A percentile compares a stretch with the other conserved stretches of the same genome.
These are phyloP conservation scores for Hordeum pubiflorum DNA, from an alignment of 202 grass and related monocot species.

Conservation along the genomic window DNA sequence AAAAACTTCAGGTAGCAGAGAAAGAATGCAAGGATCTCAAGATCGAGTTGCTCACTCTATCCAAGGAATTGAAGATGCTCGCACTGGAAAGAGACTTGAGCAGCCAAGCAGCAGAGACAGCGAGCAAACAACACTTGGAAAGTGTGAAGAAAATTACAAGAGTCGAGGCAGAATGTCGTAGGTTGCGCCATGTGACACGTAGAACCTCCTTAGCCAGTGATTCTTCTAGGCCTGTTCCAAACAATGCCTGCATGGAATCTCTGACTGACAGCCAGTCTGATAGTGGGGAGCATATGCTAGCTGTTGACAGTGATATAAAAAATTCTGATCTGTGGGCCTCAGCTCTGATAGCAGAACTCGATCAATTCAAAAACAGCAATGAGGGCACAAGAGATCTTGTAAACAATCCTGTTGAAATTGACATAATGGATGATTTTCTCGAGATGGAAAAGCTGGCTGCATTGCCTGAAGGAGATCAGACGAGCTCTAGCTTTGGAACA, in stretches of 20 bases:
- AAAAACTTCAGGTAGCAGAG: slow-evolving; percentile 47
- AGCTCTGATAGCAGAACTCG: slow-evolving; percentile 75
- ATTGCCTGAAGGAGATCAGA: slow-evolving; percentile 41
- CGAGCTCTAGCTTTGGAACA: slow-evolving; percentile 24
- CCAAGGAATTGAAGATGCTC: slow-evolving; percentile 54
- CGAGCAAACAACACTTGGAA: slow-evolving; percentile 90
- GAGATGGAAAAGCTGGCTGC: slow-evolving; percentile 94
- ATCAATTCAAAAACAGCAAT: slow-evolving; percentile 67
- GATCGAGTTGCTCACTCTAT: slow-evolving; percentile 30
- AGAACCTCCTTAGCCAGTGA: slow-evolving; percentile 36
- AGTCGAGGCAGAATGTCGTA: slow-evolving; percentile 80
- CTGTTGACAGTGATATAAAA: slow-evolving; percentile 55
- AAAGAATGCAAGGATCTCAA: slow-evolving; percentile 73
- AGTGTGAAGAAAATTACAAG: slow-evolving; percentile 71
- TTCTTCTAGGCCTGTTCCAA: slow-evolving; percentile 35
- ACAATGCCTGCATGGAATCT: slow-evolving; percentile 56
- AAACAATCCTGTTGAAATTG: slow-evolving; percentile 54
- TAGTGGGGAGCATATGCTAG: slow-evolving; percentile 51
- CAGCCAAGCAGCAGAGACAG: slow-evolving; percentile 87
- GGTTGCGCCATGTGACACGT: slow-evolving; percentile 39
- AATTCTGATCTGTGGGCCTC: slow-evolving; percentile 74
- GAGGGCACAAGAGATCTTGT: slow-evolving; percentile 32
- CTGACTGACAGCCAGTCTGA: slow-evolving; percentile 79
- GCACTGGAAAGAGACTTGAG: slow-evolving; percentile 74
- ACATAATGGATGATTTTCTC: slow-evolving; percentile 93